Evolutionary conservation across 352 stramenopile genomes (phyloP), one percentile per base, ranked within the genome.

Genomic region (Chrysophaeum taylorii): DNA sequence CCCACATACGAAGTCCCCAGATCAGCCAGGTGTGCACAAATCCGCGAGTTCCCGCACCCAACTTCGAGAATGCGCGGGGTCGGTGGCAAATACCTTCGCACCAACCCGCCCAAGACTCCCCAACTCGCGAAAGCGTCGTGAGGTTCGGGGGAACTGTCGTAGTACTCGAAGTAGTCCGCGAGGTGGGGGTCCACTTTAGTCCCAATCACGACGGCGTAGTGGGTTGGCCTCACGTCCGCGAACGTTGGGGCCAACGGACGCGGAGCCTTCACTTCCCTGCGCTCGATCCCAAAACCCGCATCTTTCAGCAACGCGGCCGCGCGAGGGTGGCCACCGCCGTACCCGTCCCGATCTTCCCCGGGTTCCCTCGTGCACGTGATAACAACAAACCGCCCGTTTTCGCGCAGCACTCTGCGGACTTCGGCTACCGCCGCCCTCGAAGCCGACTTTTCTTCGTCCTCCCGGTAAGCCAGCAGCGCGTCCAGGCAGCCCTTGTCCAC

Each of bases 401-500:
- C 4, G 25, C 5, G 2, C n/a, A 62, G 25, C 7, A 36, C 50
- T 4, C 50, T 25, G 5, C 27, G 25, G 50, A 2, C 7, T 2
- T 4, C 7, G 9, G 2, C 5, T 2, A 62, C 50, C 27, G 15
- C 14, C 2, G 2, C 7, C 1, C 14, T 36, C 4, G 27, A 2
- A 9, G 25, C 50, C 4, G n/a, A 7, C n/a, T n/a, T n/a, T n/a
- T n/a, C n/a, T 5, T 4, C 27, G 50, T 62, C 50, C 23, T 5
- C 9, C 50, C 27, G 25, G 50, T 62, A 62, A 31, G 25, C 35
- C 4, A 37, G 25, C 50, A 62, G 5, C 9, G 50, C 50, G 50
- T 62, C 50, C 9, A 62, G 27, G 27, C 50, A 62, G 25, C 27
- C 50, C 50, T 62, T 62, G 50, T 62, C 50, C 4, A 62, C 9